Base-by-base conservation (phyloP, 2,329 filamentous ascomycete genomes). In the Penicillium polonicum region DNA sequence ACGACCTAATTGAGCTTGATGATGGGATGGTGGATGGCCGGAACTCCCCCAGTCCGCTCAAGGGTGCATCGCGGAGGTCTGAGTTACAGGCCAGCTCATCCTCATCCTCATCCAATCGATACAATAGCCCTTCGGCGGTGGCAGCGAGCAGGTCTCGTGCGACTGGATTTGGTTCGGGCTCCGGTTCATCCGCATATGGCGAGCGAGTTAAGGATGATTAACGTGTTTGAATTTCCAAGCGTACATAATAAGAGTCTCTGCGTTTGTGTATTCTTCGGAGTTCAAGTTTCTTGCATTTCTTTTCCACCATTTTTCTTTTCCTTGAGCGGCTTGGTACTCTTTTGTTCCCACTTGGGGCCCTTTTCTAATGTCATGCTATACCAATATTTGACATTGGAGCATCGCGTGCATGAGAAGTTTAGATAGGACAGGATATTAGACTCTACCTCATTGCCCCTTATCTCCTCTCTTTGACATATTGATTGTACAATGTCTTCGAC, bases 1-100 rank as follows among this genome's bases (percentile, higher is more conserved):
- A 74, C 10, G 78, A 79, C 61, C 63, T 79, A 29, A 79, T 79
- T 19, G 78, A 79, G 58, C 59, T 79, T 59, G 70, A 77, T 38
- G 75, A 76, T 58, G 66, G 49, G 27, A 29, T 72, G 1, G 59
- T 71, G n/a, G 71, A 72, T 48, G 65, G 64, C n/a, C 63, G 66
- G 17, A 60, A 58, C 31, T 64, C 67, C 7, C 65, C 68, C 12
- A 65, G 57, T 31, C 53, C 61, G 21, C 51, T 64, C 10, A 49
- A 58, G 36, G 57, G 53, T 9, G 23, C 61, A 35, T 43, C 60
- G 13, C 60, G 60, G 52, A 66, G 58, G 43, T 45, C 63, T 8
- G 63, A 66, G 13, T 51, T 62, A 29, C 60, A 63, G 45, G 55
- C 57, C 35, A 57, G 59, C 25, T 53, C 62, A 12, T 70, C 67